A percentile compares a stretch with the other conserved stretches of the same genome.
These are phyloP conservation scores for Calocybe cyanea DNA, from an alignment of 768 basidiomycete species.

Conservation along the genomic window DNA sequence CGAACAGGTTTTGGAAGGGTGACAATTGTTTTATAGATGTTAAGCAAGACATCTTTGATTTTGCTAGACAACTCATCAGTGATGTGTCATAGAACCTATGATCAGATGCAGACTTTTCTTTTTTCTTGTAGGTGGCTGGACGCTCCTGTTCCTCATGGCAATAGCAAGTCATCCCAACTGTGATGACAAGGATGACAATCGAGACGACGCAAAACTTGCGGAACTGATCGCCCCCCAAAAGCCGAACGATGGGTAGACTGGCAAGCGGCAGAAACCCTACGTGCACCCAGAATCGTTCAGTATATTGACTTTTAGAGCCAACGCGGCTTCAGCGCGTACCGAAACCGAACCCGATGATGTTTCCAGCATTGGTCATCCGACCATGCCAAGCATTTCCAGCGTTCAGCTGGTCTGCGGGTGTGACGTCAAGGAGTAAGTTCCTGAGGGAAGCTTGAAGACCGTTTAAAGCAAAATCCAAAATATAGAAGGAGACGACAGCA, in stretches of 20 bases:
- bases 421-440: conserved; percentile 90
- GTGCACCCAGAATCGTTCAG: background rate
- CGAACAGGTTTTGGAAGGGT: conserved; percentile 81
- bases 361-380: conserved; percentile 94
- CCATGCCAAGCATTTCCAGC: conserved; percentile 98
- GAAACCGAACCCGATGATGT: conserved; percentile 91
- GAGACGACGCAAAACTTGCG: conserved; percentile 92
- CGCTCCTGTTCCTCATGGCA: conserved; percentile 79
- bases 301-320: background rate
- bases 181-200: conserved; percentile 70
- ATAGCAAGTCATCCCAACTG: conserved; percentile 87
- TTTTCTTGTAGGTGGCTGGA: conserved; percentile 33
- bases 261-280: conserved; percentile 87
- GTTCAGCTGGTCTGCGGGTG: conserved; percentile 85
- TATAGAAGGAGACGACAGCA: conserved; percentile 87
- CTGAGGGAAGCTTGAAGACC: conserved; percentile 89
- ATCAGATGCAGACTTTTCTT: conserved; percentile 30
- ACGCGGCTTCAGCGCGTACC: conserved; percentile 41
- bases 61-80: conserved; percentile 35
- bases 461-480: conserved; percentile 97
- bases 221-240: conserved; percentile 91
- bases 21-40: conserved; percentile 69
- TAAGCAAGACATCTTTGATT: conserved; percentile 69
- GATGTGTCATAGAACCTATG: background rate
- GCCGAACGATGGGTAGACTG: conserved; percentile 67